Percentiles rank a stretch among this genome's conserved stretches.
Evolutionary conservation across 2,329 filamentous ascomycete species (phyloP).

Genomic region (Penicillium sp.): DNA sequence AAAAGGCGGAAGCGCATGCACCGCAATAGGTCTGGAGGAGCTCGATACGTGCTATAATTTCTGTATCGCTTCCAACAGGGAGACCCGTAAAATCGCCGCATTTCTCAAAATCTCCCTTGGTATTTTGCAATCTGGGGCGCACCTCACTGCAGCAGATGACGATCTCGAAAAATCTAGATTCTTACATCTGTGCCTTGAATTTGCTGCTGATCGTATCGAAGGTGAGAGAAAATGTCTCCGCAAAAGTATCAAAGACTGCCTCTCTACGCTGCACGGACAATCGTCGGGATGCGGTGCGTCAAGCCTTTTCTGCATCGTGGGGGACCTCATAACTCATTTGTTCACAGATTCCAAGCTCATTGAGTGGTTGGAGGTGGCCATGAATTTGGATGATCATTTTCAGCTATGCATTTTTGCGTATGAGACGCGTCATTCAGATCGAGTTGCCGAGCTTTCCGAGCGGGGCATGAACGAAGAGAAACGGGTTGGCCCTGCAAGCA

Average conservation of each 20-base stretch:
- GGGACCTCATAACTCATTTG: background rate
- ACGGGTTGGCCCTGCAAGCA: conserved; percentile 24
- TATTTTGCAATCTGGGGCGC: conserved; percentile 2
- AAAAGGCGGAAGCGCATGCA: conserved; percentile 44
- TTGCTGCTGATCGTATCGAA: conserved; percentile 11
- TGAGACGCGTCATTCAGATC: conserved; percentile 7
- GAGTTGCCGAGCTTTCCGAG: conserved; percentile 3
- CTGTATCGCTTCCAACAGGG: conserved; percentile 42
- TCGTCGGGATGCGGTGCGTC: conserved; percentile 6
- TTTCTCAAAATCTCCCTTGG: conserved; percentile 30
- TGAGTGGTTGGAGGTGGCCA: conserved; percentile 1
- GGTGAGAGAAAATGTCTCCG: conserved; percentile 4
- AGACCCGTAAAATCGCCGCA: conserved; percentile 11
- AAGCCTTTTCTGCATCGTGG: background rate
- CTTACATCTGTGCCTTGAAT: conserved; percentile 8
- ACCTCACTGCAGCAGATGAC: background rate
- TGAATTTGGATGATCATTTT: conserved; percentile 4
- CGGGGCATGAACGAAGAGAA: conserved; percentile 4
- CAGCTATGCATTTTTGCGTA: conserved; percentile 13
- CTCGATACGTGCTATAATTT: conserved; percentile 28
- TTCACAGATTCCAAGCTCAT: conserved; percentile 1
- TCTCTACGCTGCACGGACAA: conserved; percentile 1
- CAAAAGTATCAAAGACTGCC: conserved; percentile 7
- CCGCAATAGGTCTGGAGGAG: conserved; percentile 42
- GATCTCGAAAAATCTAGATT: conserved; percentile 2